A percentile compares a stretch with the other conserved stretches of the same genome.
Evolutionary conservation across 352 stramenopile species (phyloP).

Genomic region (Pythium phragmiticola): DNA sequence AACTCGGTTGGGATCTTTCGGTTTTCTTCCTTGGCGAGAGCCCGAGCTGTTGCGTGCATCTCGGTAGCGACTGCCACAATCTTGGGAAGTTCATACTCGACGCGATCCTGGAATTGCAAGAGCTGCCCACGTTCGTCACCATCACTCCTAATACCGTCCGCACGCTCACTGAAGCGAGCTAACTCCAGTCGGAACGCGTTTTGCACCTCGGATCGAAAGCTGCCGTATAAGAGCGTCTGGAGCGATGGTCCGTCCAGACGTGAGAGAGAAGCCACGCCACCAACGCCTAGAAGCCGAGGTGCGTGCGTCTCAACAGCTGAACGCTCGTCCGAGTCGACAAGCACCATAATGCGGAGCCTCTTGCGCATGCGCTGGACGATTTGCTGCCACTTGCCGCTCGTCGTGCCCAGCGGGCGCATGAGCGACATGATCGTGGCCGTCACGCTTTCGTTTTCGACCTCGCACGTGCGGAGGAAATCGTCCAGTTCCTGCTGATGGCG

Average conservation of each 20-base stretch:
- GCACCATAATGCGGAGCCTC: conserved; percentile 45
- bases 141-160: neutral
- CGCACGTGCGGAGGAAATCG: conserved; percentile 48
- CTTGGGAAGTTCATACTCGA: conserved; percentile 28
- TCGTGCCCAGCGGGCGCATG: conserved; percentile 65
- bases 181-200: conserved; percentile 16
- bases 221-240: conserved; percentile 37
- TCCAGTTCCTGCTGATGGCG: conserved; percentile 64
- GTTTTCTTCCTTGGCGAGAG: conserved; percentile 4
- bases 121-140: conserved; percentile 19
- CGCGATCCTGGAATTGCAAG: conserved; percentile 21
- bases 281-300: conserved; percentile 38
- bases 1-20: conserved; percentile 15
- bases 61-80: conserved; percentile 26
- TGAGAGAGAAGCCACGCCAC: conserved; percentile 33
- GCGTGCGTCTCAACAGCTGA: conserved; percentile 1
- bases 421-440: conserved; percentile 75
- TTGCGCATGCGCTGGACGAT: conserved; percentile 55
- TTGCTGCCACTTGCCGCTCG: conserved; percentile 67
- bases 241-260: conserved; percentile 30
- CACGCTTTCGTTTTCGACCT: conserved; percentile 74
- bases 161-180: neutral
- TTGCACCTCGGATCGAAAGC: conserved; percentile 46
- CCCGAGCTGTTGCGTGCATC: conserved; percentile 22
- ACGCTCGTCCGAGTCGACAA: conserved; percentile 35